Conservation (phyloP, 441 rosid genomes). For the Dalechampia spathulata region DNA sequence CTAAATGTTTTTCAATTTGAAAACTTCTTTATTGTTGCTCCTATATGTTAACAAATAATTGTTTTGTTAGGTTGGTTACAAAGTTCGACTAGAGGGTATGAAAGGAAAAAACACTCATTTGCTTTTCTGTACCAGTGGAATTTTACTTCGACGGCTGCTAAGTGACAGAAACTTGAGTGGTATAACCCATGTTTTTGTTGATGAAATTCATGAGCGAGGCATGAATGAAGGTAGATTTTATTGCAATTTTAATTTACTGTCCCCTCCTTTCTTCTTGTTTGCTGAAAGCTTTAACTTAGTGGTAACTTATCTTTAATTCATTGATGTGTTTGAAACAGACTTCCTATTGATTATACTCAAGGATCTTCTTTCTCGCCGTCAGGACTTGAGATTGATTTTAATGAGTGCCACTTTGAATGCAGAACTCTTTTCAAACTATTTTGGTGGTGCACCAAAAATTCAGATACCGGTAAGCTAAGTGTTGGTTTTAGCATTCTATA, state of each 20-base stretch:
- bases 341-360: constrained; percentile 89
- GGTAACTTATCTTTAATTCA: background rate
- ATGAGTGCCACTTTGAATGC: constrained; percentile 99
- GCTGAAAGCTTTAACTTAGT: background rate
- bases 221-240: constrained; percentile 89
- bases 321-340: constrained; percentile 37
- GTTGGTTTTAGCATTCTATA: constrained; percentile 9
- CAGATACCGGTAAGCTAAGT: constrained; percentile 74
- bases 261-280: background rate
- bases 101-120: constrained; percentile 92
- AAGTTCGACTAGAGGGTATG: constrained; percentile 98
- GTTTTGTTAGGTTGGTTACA: constrained; percentile 91
- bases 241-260: constrained; percentile 6
- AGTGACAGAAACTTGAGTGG: constrained; percentile 90
- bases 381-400: constrained; percentile 84
- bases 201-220: constrained; percentile 99
- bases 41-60: constrained; percentile 41
- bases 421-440: constrained; percentile 84
- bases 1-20: constrained; percentile 15
- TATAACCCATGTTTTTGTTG: constrained; percentile 94
- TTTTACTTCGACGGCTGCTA: constrained; percentile 77
- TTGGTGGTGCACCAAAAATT: constrained; percentile 83
- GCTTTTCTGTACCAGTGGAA: constrained; percentile 98
- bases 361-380: constrained; percentile 95
- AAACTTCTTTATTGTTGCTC: constrained; percentile 39